phyloP scores from a whole-genome alignment of 73 alveolate species.

The Halteria grandinella region DNA sequence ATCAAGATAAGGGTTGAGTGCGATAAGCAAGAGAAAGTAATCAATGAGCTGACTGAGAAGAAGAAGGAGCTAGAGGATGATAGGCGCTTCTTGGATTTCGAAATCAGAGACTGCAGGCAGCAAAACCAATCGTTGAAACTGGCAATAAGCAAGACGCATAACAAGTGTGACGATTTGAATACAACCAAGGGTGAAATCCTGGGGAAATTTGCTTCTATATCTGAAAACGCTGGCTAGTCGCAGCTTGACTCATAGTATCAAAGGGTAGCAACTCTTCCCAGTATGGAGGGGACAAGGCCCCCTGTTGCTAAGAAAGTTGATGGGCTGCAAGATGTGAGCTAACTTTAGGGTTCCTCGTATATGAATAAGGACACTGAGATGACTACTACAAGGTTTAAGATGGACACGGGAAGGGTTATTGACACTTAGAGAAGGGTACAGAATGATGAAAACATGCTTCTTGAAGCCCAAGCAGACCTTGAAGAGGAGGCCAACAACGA shows the following conservation, averaged over 20 bases:
- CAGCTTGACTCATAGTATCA: not conserved
- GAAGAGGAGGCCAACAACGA: too few species aligned
- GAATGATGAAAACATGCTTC: too few species aligned
- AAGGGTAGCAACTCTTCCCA: not conserved
- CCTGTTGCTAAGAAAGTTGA: too few species aligned
- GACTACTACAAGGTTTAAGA: too few species aligned
- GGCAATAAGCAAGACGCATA: conserved; percentile 46
- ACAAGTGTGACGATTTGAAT: conserved; percentile 34
- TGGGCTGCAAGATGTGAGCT: too few species aligned
- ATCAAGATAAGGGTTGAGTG: conserved; percentile 6
- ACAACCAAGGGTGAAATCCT: conserved; percentile 13
- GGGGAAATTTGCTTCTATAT: not conserved
- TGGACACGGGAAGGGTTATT: too few species aligned
- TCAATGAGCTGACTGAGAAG: not conserved
- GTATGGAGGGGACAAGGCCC: not conserved
- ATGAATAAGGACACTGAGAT: not conserved
- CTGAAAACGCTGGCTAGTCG: not conserved
- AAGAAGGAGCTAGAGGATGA: conserved; percentile 47
- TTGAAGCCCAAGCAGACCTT: too few species aligned
- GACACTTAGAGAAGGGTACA: too few species aligned
- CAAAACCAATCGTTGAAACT: conserved; percentile 51
- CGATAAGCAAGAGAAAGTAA: conserved; percentile 8
- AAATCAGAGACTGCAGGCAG: conserved; percentile 44
- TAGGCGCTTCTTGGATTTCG: conserved; percentile 35
- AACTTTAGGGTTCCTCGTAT: too few species aligned